Evolutionary conservation across 768 basidiomycete genomes (phyloP), one percentile per base, ranked within the genome.

Genomic region (Gautieria morchelliformis): DNA sequence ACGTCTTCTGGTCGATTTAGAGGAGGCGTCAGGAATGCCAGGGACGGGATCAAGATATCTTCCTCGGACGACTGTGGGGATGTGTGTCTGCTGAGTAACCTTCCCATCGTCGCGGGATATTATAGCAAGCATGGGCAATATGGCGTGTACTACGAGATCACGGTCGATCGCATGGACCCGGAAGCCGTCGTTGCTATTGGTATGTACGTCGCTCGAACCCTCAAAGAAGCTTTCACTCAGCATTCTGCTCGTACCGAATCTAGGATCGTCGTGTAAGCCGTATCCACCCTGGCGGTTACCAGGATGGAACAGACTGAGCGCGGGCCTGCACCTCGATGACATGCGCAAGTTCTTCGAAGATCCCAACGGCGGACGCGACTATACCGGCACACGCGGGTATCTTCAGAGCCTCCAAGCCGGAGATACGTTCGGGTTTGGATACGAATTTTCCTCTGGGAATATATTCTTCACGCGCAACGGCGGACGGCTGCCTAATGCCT

Each of bases 271-370:
- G 11, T 85, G 83, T 63, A 72, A 72, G 17, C 84, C 85, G 3
- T 85, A 85, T 61, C 85, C 84, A 0, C 67, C 69, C 1, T 85
- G 79, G 74, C 76, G 84, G 19, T 72, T 85, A 44, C 85, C 85
- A 41, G 85, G 85, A 3, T 87, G 85, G 85, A 82, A 87, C 63
- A 71, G 84, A 49, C 70, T 78, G 42, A 84, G 84, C 54, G 79
- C 80, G 1, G 84, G 77, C 1, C 70, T 85, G 27, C 85, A 87
- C 62, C 75, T 87, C 35, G 85, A 87, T 64, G 85, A 87, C 68
- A 71, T 83, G 64, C 77, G 82, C 65, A 87, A 85, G 67, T 87
- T 86, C 73, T 86, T 81, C 58, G 84, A 85, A 62, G 82, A 84
- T 63, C 70, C 81, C 1, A 72, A 80, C 47, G 85, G 84, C 17